Base-by-base conservation (phyloP, 495 filamentous ascomycete genomes). In the Rusavskia elegans region DNA sequence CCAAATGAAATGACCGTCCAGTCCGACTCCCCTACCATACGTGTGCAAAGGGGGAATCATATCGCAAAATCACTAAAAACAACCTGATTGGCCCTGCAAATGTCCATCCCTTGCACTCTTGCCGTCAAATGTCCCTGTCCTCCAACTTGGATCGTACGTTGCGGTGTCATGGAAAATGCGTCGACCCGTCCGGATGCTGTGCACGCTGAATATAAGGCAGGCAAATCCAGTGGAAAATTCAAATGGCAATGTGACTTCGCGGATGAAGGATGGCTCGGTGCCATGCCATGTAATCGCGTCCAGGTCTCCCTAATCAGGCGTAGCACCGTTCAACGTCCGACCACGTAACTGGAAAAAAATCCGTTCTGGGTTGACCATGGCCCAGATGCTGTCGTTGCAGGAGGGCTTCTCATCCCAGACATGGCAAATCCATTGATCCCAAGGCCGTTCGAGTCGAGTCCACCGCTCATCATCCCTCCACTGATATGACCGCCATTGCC, bases 381-480 rank as follows among this genome's bases (percentile, higher is more conserved):
- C 21, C 23, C 29, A 23, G 41, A 41, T 13, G 13, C 41, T 29
- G 39, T 50, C 10, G 17, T 51, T 32, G 51, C 19, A 10, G 32
- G 48, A 19, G 57, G 50, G 45, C 51, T 59, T 19, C 40, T 52
- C 57, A 59, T 42, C 13, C 51, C 51, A 16, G 41, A 29, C 48
- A 59, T 54, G 20, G 46, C 54, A 17, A 53, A 23, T 23, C 55
- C 49, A 23, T 32, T 36, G 49, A 63, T 53, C 51, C 50, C 35
- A 37, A 54, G 37, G 37, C 48, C 42, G 49, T 48, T 45, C n/a
- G 32, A 44, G 25, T 32, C 39, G 40, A 48, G 57, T 32, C 59
- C 66, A 41, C 67, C 68, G 49, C 51, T 63, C 41, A 71, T 58
- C 55, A 70, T 57, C 8, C 56, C 62, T 14, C 62, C 58, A 41